Evolutionary conservation across 192 early-diverging fungal species (phyloP), one percentile per base, ranked within the genome.

Genomic region (Obelidium mucronatum): DNA sequence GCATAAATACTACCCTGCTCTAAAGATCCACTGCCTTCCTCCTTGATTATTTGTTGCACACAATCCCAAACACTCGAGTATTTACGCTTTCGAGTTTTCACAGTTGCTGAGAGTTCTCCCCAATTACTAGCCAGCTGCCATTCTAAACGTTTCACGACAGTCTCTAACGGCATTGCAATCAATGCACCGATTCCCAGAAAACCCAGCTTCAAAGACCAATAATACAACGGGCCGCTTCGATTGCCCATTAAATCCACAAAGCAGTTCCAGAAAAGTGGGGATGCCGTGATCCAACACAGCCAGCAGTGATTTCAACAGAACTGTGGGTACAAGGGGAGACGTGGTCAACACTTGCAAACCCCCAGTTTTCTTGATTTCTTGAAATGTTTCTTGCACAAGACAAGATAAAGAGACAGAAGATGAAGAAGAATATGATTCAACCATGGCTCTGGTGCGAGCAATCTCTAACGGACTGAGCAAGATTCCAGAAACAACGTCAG

Each of bases 81-180:
- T 19, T 48, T 19, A 15, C 19, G 8, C 8, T 19, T 6, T 15
- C 19, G 8, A 6, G 44, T 48, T 6, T 19, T 6, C 19, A 48
- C 44, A 19, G 19, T 48, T 48, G 44, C 44, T 15, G 11, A 19
- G 19, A 48, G 11, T 48, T 19, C 44, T 48, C 19, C 44, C 44
- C 19, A 15, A 19, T 19, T 48, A 48, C 44, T 48, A 48, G 11
- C 19, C 44, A 82, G 64, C 79, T 98, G 97, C 53, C 92, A 92
- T 59, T 94, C 92, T 40, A 99, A 78, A 2, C 97, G 85, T 58
- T 91, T 87, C 34, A 94, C 84, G 65, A 94, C 86, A 2, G 95
- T 99, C 40, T 97, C 94, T 3, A 99, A 71, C 0, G 97, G 97
- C 55, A 96, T 74, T 68, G 90, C 91, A 5, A 97, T 88, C n/a